These are phyloP conservation scores for Takashimella tepidaria DNA, from an alignment of 1,284 basidiomycete genomes.

Conservation along the genomic window DNA sequence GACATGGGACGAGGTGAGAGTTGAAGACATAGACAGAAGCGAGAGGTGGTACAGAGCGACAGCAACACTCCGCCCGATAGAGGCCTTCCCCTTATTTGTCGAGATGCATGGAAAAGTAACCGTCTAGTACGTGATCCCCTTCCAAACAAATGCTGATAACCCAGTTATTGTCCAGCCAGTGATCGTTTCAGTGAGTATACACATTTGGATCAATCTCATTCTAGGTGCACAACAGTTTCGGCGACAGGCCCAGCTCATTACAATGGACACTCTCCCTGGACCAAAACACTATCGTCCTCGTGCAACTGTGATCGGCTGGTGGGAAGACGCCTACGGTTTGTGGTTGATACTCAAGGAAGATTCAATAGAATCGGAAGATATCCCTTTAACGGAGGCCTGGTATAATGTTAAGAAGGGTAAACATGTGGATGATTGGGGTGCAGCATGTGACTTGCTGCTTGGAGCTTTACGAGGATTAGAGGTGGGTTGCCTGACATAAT, in stretches of 20 bases:
- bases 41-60: not conserved
- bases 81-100: not conserved
- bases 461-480: constrained; percentile 22
- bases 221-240: not conserved
- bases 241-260: not conserved
- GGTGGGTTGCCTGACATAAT: constrained; percentile 4
- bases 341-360: constrained; percentile 22
- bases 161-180: not conserved
- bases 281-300: constrained; percentile 9
- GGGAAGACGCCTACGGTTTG: constrained; percentile 30
- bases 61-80: not conserved
- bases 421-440: constrained; percentile 4
- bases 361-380: not conserved
- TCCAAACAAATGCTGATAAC: too few relatives aligned
- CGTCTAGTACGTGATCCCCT: not conserved
- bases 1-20: not conserved
- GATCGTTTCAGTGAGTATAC: not conserved
- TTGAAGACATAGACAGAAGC: not conserved
- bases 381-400: constrained; percentile 14
- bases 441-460: constrained; percentile 19
- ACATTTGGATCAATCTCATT: not conserved
- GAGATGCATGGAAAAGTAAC: not conserved
- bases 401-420: too few relatives aligned
- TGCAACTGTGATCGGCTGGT: constrained; percentile 24
- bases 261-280: not conserved